Conservation (phyloP, 768 basidiomycete genomes). For the Sarcodon aspratus region DNA sequence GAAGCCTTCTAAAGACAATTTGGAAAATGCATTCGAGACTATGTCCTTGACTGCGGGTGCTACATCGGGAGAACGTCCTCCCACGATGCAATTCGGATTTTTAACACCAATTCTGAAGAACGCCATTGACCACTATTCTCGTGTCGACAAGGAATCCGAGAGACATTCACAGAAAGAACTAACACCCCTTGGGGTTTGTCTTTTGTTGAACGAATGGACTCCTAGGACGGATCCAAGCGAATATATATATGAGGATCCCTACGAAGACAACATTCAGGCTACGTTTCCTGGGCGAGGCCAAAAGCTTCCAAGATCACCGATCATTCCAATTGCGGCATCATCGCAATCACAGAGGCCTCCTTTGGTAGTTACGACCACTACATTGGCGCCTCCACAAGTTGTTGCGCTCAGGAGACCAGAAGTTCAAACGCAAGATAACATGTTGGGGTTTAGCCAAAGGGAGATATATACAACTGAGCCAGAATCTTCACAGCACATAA, state of each 20-base stretch:
- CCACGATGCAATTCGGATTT: constrained; percentile 51
- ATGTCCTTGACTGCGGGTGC: constrained; percentile 41
- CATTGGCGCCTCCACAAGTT: constrained; percentile 1
- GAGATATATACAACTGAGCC: constrained; percentile 3
- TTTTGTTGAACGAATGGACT: constrained; percentile 62
- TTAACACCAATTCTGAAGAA: constrained; percentile 35
- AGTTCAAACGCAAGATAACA: neutral
- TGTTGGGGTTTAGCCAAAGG: constrained; percentile 10
- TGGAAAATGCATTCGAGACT: constrained; percentile 32
- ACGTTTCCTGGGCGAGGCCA: neutral
- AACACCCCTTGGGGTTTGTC: constrained; percentile 42
- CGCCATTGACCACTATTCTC: constrained; percentile 12
- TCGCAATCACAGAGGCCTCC: neutral
- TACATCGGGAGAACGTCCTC: constrained; percentile 39
- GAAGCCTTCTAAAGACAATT: constrained; percentile 10
- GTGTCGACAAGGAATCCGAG: neutral
- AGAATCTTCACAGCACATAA: constrained; percentile 25
- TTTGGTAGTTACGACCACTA: neutral
- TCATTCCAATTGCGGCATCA: neutral
- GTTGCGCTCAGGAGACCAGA: constrained; percentile 1
- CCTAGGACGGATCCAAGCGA: constrained; percentile 36
- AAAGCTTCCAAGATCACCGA: neutral
- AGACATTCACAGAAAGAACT: constrained; percentile 10
- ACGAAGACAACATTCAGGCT: constrained; percentile 17
- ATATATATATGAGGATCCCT: constrained; percentile 46